Base-by-base conservation (phyloP, 441 rosid genomes). In the Syzygium malaccense region DNA sequence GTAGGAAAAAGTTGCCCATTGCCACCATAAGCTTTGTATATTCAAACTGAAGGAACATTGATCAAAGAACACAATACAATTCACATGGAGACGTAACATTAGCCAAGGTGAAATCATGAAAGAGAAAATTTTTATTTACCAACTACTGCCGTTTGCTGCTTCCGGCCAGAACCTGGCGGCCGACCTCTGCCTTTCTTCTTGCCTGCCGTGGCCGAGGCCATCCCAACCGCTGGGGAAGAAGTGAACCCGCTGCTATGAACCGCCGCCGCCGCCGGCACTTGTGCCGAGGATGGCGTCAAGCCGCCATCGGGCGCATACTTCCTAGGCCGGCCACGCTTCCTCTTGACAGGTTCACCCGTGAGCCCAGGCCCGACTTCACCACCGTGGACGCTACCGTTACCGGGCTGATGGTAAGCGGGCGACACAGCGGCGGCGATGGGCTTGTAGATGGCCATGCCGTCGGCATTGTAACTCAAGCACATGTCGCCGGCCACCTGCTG, bases 281-380 rank as follows among this genome's bases (percentile, higher is more conserved):
- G 75, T 17, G 58, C n/a, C 20, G 86, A 86, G 48, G 68, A 71
- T 62, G 87, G 86, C 62, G 86, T 57, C 33, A 88, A 58, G 37
- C 60, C 45, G 30, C 87, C 91, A 10, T 90, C 92, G 10, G 89
- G 87, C 14, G 60, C 88, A 26, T 92, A 90, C 89, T 92, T 92
- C 88, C 92, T 86, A 6, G 93, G 93, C 58, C 93, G 91, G 6
- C 93, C 93, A 28, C 93, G 91, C 84, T 90, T 92, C 85, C 90
- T 88, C 91, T 90, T 92, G 51, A 54, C 49, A 20, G 93, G 79
- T 86, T 89, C 91, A 4, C 62, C 91, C 0, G 17, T 51, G 28
- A 80, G 66, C 86, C 48, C 30, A 45, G 83, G 83, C 57, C 79
- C 90, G 41, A 54, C 30, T 49, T 55, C 55, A 33, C 57, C 85